A percentile compares a stretch with the other conserved stretches of the same genome.
These are phyloP conservation scores for Batkoa obscura DNA, from an alignment of 371 early-diverging fungal genomes.

Conservation along the genomic window DNA sequence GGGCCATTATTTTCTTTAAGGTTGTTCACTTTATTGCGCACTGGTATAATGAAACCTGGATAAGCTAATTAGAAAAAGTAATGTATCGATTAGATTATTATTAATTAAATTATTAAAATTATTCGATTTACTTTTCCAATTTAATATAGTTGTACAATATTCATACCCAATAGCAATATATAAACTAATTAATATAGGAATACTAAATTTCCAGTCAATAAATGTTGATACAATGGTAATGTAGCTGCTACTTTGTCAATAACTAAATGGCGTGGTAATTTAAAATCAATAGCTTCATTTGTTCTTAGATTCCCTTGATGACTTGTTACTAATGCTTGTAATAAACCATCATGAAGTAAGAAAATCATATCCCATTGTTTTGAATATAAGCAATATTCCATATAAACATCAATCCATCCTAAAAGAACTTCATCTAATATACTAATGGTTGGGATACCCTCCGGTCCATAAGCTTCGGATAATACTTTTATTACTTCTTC, in stretches of 20 bases:
- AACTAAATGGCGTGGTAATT: background rate
- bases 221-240: background rate
- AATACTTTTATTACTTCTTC: background rate
- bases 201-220: background rate
- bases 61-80: background rate
- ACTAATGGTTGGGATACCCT: background rate
- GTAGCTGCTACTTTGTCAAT: background rate
- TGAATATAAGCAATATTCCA: background rate
- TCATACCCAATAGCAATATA: background rate
- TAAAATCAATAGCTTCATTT: background rate
- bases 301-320: background rate
- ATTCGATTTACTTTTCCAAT: background rate
- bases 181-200: background rate
- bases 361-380: background rate
- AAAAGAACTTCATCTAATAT: background rate
- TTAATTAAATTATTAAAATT: background rate
- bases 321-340: background rate
- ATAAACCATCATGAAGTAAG: background rate
- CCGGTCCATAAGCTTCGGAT: background rate
- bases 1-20: background rate
- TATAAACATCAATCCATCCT: background rate
- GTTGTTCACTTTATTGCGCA: background rate
- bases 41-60: background rate
- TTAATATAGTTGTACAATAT: background rate
- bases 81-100: too few relatives aligned